These are phyloP conservation scores for Nissolia schottii DNA, from an alignment of 306 rosid genomes.

Conservation along the genomic window DNA sequence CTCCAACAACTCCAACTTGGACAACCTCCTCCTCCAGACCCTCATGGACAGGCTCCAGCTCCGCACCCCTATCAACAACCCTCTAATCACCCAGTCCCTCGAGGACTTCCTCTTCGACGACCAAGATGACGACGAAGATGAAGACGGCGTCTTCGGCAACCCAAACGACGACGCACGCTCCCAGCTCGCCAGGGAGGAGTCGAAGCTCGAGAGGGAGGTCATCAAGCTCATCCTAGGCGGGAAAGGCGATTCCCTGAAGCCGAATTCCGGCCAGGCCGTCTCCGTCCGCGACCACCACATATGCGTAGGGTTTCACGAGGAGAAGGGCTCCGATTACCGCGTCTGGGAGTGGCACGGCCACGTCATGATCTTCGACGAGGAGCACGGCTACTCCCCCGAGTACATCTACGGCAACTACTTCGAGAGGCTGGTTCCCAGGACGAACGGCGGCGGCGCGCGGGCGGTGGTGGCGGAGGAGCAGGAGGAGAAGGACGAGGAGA, in stretches of 20 bases:
- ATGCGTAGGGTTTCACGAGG: conserved; percentile 77
- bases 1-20: conserved; percentile 40
- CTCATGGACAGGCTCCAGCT: conserved; percentile 73
- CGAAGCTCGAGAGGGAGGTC: conserved; percentile 62
- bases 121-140: conserved; percentile 37
- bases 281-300: conserved; percentile 69
- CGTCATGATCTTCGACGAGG: conserved; percentile 72
- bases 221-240: conserved; percentile 58
- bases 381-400: conserved; percentile 75
- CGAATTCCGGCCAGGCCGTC: conserved; percentile 89
- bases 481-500: conserved; percentile 31
- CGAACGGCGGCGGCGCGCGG: not conserved
- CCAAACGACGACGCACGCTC: not conserved
- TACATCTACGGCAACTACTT: conserved; percentile 92
- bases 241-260: conserved; percentile 49
- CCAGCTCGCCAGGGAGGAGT: conserved; percentile 14
- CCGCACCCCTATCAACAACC: conserved; percentile 41
- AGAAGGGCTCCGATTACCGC: conserved; percentile 68
- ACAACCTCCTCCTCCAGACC: conserved; percentile 59
- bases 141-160: not conserved
- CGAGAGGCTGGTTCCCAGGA: conserved; percentile 47
- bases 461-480: not conserved
- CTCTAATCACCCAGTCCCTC: conserved; percentile 59
- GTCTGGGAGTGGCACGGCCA: conserved; percentile 99
- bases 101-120: conserved; percentile 63